A percentile compares a stretch with the other conserved stretches of the same genome.
phyloP scores from a whole-genome alignment of 148 eudicot species.

The Rhododendron molle region DNA sequence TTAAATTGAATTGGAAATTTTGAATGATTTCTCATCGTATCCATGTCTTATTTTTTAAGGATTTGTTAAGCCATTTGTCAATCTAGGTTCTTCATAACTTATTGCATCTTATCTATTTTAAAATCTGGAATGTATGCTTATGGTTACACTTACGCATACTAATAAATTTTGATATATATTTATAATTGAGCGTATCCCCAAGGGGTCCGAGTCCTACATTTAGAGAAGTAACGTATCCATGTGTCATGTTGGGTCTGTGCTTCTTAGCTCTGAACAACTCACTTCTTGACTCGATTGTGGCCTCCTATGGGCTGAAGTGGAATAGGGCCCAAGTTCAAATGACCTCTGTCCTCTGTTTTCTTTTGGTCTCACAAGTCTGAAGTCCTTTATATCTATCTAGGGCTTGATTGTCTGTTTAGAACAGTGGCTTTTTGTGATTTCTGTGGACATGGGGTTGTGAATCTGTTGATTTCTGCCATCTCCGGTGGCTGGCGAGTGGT shows the following conservation, averaged over 20 bases:
- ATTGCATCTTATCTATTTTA: not conserved
- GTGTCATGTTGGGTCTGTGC: no score
- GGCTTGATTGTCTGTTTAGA: not conserved
- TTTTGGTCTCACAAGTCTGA: not conserved
- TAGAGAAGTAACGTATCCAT: no score
- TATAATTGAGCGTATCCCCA: no score
- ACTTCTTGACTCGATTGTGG: not conserved
- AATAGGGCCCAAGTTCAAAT: not conserved
- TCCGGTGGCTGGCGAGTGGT: not conserved
- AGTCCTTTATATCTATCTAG: not conserved
- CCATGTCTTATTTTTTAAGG: not conserved
- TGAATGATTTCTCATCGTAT: not conserved
- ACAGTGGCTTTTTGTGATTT: not conserved
- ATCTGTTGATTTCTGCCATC: not conserved
- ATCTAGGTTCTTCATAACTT: not conserved
- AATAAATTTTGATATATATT: no score
- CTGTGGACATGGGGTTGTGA: not conserved
- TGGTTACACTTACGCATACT: not conserved
- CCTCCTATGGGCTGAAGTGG: not conserved
- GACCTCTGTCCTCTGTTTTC: not conserved
- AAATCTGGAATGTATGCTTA: not conserved
- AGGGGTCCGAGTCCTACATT: no score
- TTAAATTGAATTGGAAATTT: no score
- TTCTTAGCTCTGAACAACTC: not conserved
- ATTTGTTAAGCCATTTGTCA: not conserved